These are phyloP conservation scores for Globisporangium acanthophoron DNA, from an alignment of 352 stramenopile species.

Conservation along the genomic window DNA sequence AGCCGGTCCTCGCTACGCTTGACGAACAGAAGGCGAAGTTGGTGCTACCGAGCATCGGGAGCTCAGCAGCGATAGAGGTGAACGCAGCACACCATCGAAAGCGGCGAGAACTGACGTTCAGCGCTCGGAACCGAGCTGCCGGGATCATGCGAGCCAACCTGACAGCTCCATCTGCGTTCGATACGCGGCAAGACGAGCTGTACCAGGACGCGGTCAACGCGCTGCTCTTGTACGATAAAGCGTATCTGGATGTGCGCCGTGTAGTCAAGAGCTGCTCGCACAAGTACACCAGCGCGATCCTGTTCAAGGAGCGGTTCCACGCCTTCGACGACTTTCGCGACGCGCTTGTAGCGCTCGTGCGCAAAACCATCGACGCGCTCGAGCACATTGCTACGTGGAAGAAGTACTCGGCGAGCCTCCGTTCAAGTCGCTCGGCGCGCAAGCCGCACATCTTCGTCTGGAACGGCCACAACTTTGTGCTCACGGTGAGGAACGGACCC, in stretches of 20 bases:
- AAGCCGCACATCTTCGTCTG: conserved; percentile 36
- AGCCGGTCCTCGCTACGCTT: neutral
- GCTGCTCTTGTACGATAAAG: conserved; percentile 36
- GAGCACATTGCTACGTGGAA: conserved; percentile 37
- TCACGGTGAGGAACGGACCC: conserved; percentile 12
- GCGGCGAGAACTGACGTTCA: conserved; percentile 8
- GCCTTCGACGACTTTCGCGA: conserved; percentile 48
- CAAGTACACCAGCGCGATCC: conserved; percentile 30
- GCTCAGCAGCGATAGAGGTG: neutral
- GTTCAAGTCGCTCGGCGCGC: neutral
- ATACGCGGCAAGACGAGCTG: conserved; percentile 19
- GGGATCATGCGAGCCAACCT: conserved; percentile 15
- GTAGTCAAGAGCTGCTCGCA: conserved; percentile 13
- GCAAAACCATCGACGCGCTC: conserved; percentile 24
- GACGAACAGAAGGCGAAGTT: neutral
- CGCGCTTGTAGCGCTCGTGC: conserved; percentile 24
- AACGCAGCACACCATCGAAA: neutral
- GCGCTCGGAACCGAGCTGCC: conserved; percentile 14
- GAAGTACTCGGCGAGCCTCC: neutral
- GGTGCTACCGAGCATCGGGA: neutral
- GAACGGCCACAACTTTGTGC: conserved; percentile 44
- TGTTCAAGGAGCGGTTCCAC: conserved; percentile 59
- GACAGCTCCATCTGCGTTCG: neutral
- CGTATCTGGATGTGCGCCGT: conserved; percentile 14
- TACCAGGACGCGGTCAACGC: conserved; percentile 24